phyloP scores from a whole-genome alignment of 176 grass and related monocot genomes.

The Puccinellia tenuiflora region DNA sequence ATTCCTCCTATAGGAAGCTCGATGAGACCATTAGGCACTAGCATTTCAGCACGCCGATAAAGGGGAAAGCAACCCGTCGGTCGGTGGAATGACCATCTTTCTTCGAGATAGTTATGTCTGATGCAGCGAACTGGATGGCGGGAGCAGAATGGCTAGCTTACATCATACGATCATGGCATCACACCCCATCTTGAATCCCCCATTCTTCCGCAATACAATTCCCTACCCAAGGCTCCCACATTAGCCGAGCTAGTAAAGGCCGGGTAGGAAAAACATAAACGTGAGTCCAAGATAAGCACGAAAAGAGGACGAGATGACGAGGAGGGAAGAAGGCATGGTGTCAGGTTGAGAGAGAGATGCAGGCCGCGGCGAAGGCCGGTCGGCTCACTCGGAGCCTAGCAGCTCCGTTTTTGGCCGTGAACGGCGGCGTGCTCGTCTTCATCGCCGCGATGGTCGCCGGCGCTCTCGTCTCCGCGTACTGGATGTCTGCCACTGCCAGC shows the following conservation, averaged over 20 bases:
- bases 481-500: conserved; percentile 23
- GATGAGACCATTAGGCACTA: background rate
- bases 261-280: background rate
- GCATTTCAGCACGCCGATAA: conserved; percentile 7
- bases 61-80: background rate
- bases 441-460: conserved; percentile 31
- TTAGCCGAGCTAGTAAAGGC: background rate
- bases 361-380: background rate
- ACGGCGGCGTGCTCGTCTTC: conserved; percentile 33
- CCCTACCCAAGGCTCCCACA: no score
- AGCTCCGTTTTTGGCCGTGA: background rate
- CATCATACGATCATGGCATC: background rate
- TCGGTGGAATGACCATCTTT: background rate
- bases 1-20: background rate
- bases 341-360: conserved; percentile 10
- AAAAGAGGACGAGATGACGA: background rate
- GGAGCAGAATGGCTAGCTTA: background rate
- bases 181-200: background rate
- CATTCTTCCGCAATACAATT: background rate
- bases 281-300: background rate
- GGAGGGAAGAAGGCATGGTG: background rate
- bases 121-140: background rate
- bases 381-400: conserved; percentile 27
- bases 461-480: conserved; percentile 36
- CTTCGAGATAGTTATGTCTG: background rate